A percentile compares a stretch with the other conserved stretches of the same genome.
These are phyloP conservation scores for Begonia loranthoides DNA, from an alignment of 306 rosid genomes.

Conservation along the genomic window DNA sequence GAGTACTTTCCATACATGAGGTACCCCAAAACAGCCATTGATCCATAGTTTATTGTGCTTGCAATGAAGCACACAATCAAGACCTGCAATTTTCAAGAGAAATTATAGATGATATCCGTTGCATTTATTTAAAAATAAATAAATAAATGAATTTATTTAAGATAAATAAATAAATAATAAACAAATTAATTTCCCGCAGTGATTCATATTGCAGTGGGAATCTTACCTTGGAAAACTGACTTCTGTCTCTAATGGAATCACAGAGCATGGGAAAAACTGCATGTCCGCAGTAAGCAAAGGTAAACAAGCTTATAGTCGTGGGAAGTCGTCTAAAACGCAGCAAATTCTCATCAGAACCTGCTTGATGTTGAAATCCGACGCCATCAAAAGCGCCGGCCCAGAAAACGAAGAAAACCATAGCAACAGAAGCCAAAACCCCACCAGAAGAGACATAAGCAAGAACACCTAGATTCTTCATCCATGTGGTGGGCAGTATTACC, in stretches of 20 bases:
- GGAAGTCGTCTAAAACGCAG: constrained; percentile 26
- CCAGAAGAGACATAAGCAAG: constrained; percentile 54
- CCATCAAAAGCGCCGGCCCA: constrained; percentile 51
- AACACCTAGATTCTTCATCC: constrained; percentile 40
- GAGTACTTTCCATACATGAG: no score
- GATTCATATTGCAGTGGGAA: no score
- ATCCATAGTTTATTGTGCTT: constrained; percentile 40
- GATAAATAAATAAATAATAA: no score
- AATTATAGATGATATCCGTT: no score
- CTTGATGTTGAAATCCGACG: constrained; percentile 26
- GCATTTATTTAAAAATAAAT: no score
- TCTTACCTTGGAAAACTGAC: constrained; percentile 42
- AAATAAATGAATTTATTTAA: no score
- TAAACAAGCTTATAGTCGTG: constrained; percentile 33
- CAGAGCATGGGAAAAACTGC: constrained; percentile 49
- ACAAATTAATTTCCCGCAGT: no score
- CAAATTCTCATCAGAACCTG: constrained; percentile 16
- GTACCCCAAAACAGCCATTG: no score
- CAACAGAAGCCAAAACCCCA: constrained; percentile 41
- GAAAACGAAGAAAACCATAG: constrained; percentile 26
- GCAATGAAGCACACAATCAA: constrained; percentile 34
- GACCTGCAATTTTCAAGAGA: constrained; percentile 44
- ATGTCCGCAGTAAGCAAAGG: constrained; percentile 52
- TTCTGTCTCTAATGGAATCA: constrained; percentile 45
- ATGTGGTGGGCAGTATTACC: constrained; percentile 49